Base-by-base conservation (phyloP, 257 asterid genomes). In the Solanum pimpinellifolium region DNA sequence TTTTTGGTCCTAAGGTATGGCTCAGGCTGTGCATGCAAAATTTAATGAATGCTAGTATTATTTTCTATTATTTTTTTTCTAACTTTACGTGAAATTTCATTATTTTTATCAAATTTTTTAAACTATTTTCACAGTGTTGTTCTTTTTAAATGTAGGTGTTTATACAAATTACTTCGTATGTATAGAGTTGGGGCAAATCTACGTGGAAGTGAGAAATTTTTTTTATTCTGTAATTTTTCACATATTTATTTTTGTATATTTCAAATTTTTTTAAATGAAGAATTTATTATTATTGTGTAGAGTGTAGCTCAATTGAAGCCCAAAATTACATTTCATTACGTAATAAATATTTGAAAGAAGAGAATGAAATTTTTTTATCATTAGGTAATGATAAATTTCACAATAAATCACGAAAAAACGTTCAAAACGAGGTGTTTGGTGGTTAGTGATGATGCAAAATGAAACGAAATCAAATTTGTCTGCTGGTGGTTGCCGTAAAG, bases 211-310 rank as follows among this genome's bases (percentile, higher is more conserved):
- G 11, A 18, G n/a, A 7, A 1, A 56, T 7, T 56, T 56, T 56
- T 56, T 1, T 56, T 3, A 16, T 49, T 15, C 2, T 49, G 9
- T 52, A 52, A 52, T 52, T 52, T 52, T 52, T 52, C 0, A 16
- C 4, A 3, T 52, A 52, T 16, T 52, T 52, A 52, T 0, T 52
- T 52, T 1, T 18, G 7, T 7, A 52, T 52, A 18, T 52, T 52
- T 18, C 1, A 9, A 52, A 18, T 18, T 7, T 18, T 39, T 39
- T 1, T 56, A 2, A 52, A 52, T 18, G 3, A 18, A 52, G 7
- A 52, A 6, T 0, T 1, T 52, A 1, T 0, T 2, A 1, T 0
- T 10, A 52, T 2, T 12, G 1, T 11, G 5, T n/a, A 12, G 1
- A 65, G 9, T 65, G 1, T 65, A n/a, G 72, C 33, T 11, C 33